Evolutionary conservation across 2,329 filamentous ascomycete genomes (phyloP), one percentile per base, ranked within the genome.

Genomic region (Aureobasidium pullulans): DNA sequence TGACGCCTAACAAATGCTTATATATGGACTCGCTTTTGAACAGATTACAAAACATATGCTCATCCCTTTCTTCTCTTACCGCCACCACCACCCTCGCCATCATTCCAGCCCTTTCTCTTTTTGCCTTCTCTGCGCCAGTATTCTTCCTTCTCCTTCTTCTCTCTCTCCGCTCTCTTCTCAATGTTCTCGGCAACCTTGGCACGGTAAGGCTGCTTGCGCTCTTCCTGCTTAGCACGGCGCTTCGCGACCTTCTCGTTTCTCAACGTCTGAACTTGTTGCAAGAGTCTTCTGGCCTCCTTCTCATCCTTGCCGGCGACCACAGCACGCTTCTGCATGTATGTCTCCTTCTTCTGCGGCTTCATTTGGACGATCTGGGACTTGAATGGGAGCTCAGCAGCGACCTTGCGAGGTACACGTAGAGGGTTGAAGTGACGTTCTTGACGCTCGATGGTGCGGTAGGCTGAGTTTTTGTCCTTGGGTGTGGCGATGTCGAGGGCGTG

Each of bases 291-390:
- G 4, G 91, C 91, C 73, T 87, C 88, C 80, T 88, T 90, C 81
- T 99, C 94, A 73, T 97, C 93, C 44, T 73, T 74, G 29, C 86
- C 86, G 11, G 87, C 75, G 28, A 96, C 84, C n/a, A 97, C 90
- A 13, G 93, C 94, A 9, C 94, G 88, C 78, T 96, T 96, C 78
- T 96, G 90, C 80, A 96, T 81, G 73, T 99, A 99, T 23, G 92
- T 96, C 69, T 86, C 76, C 67, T 85, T 86, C 72, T 84, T 85
- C 77, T 92, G 90, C 62, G 88, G 85, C 75, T 87, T 88, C 77
- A 88, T 93, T 71, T 85, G 79, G 23, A 87, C 83, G 69, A 96
- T 92, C 73, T 99, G 94, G 11, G 88, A 92, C 72, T 92, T 93
- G 84, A 89, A 99, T 5, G 94, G 94, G 9, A 99, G 83, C 6